phyloP scores from a whole-genome alignment of 176 grass and related monocot genomes.

The Carex myosuroides region DNA sequence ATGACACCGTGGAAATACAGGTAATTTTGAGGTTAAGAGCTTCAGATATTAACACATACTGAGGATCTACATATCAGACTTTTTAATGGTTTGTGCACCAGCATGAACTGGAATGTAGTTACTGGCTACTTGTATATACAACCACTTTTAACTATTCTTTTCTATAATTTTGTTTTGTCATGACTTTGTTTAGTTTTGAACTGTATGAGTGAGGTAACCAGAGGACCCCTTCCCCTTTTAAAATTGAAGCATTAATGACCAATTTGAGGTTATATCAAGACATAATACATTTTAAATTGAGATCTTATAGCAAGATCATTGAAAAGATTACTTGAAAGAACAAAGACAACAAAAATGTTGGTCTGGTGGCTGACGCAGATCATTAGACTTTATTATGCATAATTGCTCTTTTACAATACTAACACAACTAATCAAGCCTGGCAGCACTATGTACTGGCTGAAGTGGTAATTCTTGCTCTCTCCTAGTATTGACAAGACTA shows the following conservation, averaged over 20 bases:
- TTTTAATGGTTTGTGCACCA: neutral
- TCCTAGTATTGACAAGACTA: neutral
- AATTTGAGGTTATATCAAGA: neutral
- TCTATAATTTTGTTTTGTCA: neutral
- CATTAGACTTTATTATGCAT: neutral
- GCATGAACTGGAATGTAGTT: neutral
- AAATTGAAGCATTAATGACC: neutral
- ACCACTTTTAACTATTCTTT: neutral
- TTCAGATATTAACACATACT: neutral
- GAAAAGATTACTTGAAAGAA: neutral
- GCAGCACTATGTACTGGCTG: neutral
- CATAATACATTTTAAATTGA: neutral
- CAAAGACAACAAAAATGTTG: neutral
- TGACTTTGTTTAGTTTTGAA: neutral
- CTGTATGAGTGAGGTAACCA: neutral
- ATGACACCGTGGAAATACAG: slow-evolving; percentile 41
- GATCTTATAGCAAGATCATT: neutral
- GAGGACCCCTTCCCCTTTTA: no score
- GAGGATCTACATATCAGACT: neutral
- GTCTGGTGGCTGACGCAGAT: neutral
- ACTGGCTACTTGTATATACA: neutral
- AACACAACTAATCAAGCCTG: neutral
- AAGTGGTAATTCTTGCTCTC: neutral
- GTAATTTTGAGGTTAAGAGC: neutral
- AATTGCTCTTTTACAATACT: neutral